phyloP scores from a whole-genome alignment of 345 rosid species.

The Camelina laxa region DNA sequence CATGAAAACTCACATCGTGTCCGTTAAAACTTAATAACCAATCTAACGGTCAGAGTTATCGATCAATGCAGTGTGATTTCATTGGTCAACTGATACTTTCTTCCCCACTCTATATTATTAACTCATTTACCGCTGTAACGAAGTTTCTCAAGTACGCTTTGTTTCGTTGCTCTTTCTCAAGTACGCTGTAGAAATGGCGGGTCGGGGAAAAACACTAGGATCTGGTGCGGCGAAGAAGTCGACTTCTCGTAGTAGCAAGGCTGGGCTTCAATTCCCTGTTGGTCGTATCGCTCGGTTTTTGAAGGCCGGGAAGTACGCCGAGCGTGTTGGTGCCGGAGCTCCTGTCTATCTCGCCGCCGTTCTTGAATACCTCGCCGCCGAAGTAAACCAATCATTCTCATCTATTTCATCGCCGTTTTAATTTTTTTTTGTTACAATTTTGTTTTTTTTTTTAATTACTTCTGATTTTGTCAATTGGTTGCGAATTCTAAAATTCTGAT shows the following conservation, averaged over 20 bases:
- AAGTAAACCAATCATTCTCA: conserved; percentile 46
- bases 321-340: conserved; percentile 97
- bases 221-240: conserved; percentile 88
- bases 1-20: conserved; percentile 30
- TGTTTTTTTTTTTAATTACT: neutral
- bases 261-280: conserved; percentile 88
- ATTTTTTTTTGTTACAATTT: neutral
- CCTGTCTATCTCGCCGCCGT: conserved; percentile 99
- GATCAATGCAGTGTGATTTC: conserved; percentile 50
- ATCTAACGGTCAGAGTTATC: conserved; percentile 29
- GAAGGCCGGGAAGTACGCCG: conserved; percentile 94
- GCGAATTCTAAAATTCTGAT: neutral
- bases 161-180: too few relatives aligned
- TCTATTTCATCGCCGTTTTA: neutral
- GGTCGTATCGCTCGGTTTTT: conserved; percentile 95
- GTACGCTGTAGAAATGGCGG: conserved; percentile 56
- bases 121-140: neutral
- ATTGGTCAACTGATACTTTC: conserved; percentile 43
- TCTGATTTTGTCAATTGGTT: neutral
- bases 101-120: conserved; percentile 41
- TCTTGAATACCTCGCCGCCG: conserved; percentile 93
- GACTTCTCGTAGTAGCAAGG: conserved; percentile 91
- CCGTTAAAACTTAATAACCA: conserved; percentile 33
- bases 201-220: conserved; percentile 86
- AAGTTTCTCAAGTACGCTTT: neutral